phyloP scores from a whole-genome alignment of 2,329 filamentous ascomycete species.

The Colletotrichum somersetense region DNA sequence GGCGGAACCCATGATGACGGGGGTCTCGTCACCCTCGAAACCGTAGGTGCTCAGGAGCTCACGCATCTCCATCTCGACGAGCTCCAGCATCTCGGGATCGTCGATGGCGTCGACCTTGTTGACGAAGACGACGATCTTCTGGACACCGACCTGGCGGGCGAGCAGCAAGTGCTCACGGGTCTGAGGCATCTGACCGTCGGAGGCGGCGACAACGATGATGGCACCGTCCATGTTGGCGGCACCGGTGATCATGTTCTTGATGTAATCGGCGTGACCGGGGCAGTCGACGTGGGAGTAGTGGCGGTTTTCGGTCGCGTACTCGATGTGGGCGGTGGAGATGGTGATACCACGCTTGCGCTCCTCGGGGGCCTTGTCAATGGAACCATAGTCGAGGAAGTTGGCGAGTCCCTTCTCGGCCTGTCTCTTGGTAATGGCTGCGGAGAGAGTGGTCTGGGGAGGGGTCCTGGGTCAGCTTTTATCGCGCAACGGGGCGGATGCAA shows the following conservation, averaged over 20 bases:
- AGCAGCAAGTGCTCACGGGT: slow-evolving; percentile 98
- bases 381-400: slow-evolving; percentile 95
- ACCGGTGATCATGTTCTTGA: slow-evolving; percentile 99
- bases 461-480: slow-evolving; percentile 41
- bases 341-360: slow-evolving; percentile 99
- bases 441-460: slow-evolving; percentile 85
- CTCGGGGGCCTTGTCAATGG: slow-evolving; percentile 99
- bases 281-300: slow-evolving; percentile 99
- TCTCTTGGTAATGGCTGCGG: slow-evolving; percentile 98
- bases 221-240: slow-evolving; percentile 99
- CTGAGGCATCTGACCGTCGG: slow-evolving; percentile 99
- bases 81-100: slow-evolving; percentile 99
- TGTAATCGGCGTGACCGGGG: slow-evolving; percentile 99
- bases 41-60: slow-evolving; percentile 93
- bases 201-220: slow-evolving; percentile 98
- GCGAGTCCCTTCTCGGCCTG: slow-evolving; percentile 95
- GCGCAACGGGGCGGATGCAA: neutral
- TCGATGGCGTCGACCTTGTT: slow-evolving; percentile 99
- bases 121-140: slow-evolving; percentile 98
- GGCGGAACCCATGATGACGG: slow-evolving; percentile 96
- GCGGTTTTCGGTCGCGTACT: slow-evolving; percentile 92
- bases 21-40: slow-evolving; percentile 98
- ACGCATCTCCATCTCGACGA: slow-evolving; percentile 99
- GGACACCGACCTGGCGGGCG: slow-evolving; percentile 97
- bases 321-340: slow-evolving; percentile 97